These are phyloP conservation scores for Pelargonium fulgidum DNA, from an alignment of 441 rosid genomes.

Conservation along the genomic window DNA sequence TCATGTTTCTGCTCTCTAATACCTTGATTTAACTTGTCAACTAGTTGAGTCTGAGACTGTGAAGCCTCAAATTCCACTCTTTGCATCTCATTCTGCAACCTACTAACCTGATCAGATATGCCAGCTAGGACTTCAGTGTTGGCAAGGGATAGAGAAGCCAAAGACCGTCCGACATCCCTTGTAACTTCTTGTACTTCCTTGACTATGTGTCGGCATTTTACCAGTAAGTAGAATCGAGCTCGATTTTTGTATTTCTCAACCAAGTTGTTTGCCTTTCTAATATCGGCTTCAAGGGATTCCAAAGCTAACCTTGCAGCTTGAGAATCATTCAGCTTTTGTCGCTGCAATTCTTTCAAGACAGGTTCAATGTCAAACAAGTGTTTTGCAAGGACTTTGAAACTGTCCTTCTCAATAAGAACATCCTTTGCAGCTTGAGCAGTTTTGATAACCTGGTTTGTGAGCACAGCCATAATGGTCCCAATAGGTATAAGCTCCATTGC, in stretches of 20 bases:
- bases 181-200: conserved; percentile 58
- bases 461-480: conserved; percentile 56
- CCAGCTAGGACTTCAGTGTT: conserved; percentile 48
- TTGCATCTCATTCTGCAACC: conserved; percentile 64
- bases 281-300: conserved; percentile 45
- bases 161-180: conserved; percentile 52
- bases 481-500: conserved; percentile 56
- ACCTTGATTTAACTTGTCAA: conserved; percentile 51
- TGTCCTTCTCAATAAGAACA: conserved; percentile 50
- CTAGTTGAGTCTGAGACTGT: conserved; percentile 43
- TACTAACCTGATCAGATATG: conserved; percentile 48
- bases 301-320: conserved; percentile 49
- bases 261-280: conserved; percentile 51
- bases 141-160: conserved; percentile 46
- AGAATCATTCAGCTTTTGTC: conserved; percentile 45
- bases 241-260: conserved; percentile 50
- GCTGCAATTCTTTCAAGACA: conserved; percentile 50
- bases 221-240: conserved; percentile 48
- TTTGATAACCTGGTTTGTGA: conserved; percentile 50
- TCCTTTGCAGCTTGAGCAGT: conserved; percentile 69
- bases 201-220: conserved; percentile 52
- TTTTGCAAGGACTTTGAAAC: conserved; percentile 60
- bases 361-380: conserved; percentile 64
- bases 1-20: conserved; percentile 50
- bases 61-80: conserved; percentile 52